These are phyloP conservation scores for Pistacia integerrima DNA, from an alignment of 345 rosid genomes.

Conservation along the genomic window DNA sequence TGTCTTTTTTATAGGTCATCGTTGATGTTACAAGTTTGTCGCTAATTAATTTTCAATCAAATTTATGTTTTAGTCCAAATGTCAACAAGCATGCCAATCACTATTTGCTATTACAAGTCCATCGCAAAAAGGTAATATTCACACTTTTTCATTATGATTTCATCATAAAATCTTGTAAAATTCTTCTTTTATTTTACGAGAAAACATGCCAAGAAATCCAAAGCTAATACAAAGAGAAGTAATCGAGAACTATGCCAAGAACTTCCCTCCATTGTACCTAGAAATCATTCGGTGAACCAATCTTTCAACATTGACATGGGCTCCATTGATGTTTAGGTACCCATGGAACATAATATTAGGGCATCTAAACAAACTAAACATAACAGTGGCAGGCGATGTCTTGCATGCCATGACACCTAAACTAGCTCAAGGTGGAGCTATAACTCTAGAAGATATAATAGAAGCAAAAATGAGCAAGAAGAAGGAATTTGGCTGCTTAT, in stretches of 20 bases:
- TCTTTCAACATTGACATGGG: conserved; percentile 34
- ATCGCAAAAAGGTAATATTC: too few species aligned
- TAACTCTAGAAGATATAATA: conserved; percentile 46
- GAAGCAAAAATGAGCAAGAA: too few species aligned
- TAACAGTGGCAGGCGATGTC: conserved; percentile 51
- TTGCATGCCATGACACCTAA: conserved; percentile 63
- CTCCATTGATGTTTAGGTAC: conserved; percentile 31
- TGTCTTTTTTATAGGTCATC: too few species aligned
- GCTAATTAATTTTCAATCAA: too few species aligned
- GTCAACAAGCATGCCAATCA: too few species aligned
- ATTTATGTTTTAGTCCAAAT: too few species aligned
- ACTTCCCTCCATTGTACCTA: conserved; percentile 28
- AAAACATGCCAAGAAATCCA: conserved; percentile 15
- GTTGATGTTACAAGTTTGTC: too few species aligned
- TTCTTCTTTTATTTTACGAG: background rate
- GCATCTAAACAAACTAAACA: conserved; percentile 33
- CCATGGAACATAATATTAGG: conserved; percentile 43
- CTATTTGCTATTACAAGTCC: too few species aligned
- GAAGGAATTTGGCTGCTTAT: too few species aligned
- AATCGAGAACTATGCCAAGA: conserved; percentile 19
- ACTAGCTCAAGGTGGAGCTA: conserved; percentile 47
- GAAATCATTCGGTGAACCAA: conserved; percentile 28
- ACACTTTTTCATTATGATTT: too few species aligned
- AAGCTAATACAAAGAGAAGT: conserved; percentile 29
- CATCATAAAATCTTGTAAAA: too few species aligned